Conservation (phyloP, 2,329 filamentous ascomycete genomes). For the Ascochyta koolunga region DNA sequence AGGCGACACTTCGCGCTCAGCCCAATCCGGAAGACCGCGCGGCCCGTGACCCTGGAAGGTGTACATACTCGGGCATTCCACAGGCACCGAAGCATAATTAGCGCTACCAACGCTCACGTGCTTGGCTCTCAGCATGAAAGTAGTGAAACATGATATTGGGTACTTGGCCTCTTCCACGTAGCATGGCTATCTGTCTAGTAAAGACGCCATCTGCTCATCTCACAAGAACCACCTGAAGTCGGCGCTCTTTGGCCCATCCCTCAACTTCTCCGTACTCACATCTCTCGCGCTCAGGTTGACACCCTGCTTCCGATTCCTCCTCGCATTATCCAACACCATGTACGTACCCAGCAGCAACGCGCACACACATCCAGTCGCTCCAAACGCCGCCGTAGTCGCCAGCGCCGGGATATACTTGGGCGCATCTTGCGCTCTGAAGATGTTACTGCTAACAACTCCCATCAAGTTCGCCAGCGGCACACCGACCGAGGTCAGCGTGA, state of each 20-base stretch:
- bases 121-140: background rate
- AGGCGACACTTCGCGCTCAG: background rate
- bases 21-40: background rate
- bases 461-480: slow-evolving; percentile 79
- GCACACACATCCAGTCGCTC: slow-evolving; percentile 63
- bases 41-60: slow-evolving; percentile 8
- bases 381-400: slow-evolving; percentile 68
- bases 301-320: slow-evolving; percentile 64
- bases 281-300: slow-evolving; percentile 59
- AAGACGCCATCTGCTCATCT: background rate
- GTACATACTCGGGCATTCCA: slow-evolving; percentile 4
- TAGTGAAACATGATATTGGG: background rate
- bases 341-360: slow-evolving; percentile 64
- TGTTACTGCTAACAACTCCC: slow-evolving; percentile 72
- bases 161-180: slow-evolving; percentile 8
- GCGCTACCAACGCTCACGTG: background rate
- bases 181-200: background rate
- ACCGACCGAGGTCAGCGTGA: slow-evolving; percentile 72
- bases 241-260: slow-evolving; percentile 50
- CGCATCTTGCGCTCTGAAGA: slow-evolving; percentile 67
- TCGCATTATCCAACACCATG: slow-evolving; percentile 70
- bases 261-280: slow-evolving; percentile 54
- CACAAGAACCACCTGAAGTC: slow-evolving; percentile 55
- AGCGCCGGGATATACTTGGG: slow-evolving; percentile 72
- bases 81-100: background rate